phyloP scores from a whole-genome alignment of 164 flowering plant genomes.

The Vitis rotundifolia region DNA sequence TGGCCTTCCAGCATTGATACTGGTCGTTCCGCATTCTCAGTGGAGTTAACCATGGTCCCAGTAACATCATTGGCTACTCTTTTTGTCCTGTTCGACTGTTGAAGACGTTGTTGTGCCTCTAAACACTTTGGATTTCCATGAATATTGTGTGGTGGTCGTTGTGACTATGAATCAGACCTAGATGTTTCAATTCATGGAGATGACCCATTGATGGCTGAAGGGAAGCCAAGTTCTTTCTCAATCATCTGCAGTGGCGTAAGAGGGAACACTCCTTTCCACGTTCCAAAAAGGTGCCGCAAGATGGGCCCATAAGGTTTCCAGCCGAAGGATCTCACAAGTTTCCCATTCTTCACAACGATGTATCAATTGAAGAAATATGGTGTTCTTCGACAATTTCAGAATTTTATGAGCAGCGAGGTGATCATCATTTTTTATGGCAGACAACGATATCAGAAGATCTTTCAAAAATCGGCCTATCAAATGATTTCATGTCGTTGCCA shows the following conservation, averaged over 20 bases:
- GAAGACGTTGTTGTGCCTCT: conserved; percentile 86
- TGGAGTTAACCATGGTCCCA: conserved; percentile 28
- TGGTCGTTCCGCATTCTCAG: conserved; percentile 37
- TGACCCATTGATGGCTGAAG: conserved; percentile 50
- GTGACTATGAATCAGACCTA: conserved; percentile 66
- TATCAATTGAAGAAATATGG: no score
- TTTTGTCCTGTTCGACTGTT: conserved; percentile 70
- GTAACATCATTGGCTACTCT: conserved; percentile 34
- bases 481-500: no score
- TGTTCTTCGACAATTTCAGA: no score
- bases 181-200: conserved; percentile 53
- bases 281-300: conserved; percentile 98
- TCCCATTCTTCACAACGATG: no score
- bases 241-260: conserved; percentile 73
- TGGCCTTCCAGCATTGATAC: conserved; percentile 39
- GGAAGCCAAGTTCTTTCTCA: conserved; percentile 84
- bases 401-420: no score
- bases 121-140: conserved; percentile 97
- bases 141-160: conserved; percentile 77
- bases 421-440: no score
- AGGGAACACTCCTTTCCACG: conserved; percentile 98
- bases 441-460: no score
- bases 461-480: no score
- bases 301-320: no score
- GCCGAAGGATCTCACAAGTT: no score